A percentile compares a stretch with the other conserved stretches of the same genome.
Evolutionary conservation across 495 filamentous ascomycete genomes (phyloP).

Genomic region (Annulohypoxylon maeteangense): DNA sequence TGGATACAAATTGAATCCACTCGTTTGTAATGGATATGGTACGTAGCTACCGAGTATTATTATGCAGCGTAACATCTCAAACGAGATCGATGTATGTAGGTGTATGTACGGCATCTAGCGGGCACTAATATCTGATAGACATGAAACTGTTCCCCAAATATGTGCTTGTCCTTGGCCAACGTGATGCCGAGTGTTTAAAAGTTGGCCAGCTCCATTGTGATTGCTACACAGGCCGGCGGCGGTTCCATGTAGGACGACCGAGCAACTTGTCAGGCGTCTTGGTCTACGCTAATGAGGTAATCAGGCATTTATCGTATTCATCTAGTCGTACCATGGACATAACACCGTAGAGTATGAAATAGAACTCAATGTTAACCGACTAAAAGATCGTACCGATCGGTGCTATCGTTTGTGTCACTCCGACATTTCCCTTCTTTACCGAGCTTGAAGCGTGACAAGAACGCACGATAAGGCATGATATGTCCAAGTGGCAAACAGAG

Average conservation of each 20-base stretch:
- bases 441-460: background rate
- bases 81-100: slow-evolving; percentile 28
- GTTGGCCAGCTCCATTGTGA: slow-evolving; percentile 9
- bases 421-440: background rate
- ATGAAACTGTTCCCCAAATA: slow-evolving; percentile 13
- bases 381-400: background rate
- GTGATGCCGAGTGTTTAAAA: background rate
- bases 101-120: slow-evolving; percentile 12
- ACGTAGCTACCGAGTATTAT: background rate
- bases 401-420: background rate
- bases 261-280: background rate
- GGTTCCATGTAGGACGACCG: slow-evolving; percentile 6
- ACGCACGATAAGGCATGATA: background rate
- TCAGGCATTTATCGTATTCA: background rate
- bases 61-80: slow-evolving; percentile 10
- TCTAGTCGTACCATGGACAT: background rate
- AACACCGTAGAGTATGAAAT: background rate
- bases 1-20: slow-evolving; percentile 7
- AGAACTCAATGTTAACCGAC: background rate
- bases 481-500: background rate
- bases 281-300: slow-evolving; percentile 3
- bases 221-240: slow-evolving; percentile 1
- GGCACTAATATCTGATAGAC: slow-evolving; percentile 12
- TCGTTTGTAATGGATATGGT: background rate
- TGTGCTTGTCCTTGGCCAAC: slow-evolving; percentile 11